Percentiles rank a stretch among this genome's conserved stretches.
phyloP scores from a whole-genome alignment of 257 asterid genomes.

The Scutellaria minor region DNA sequence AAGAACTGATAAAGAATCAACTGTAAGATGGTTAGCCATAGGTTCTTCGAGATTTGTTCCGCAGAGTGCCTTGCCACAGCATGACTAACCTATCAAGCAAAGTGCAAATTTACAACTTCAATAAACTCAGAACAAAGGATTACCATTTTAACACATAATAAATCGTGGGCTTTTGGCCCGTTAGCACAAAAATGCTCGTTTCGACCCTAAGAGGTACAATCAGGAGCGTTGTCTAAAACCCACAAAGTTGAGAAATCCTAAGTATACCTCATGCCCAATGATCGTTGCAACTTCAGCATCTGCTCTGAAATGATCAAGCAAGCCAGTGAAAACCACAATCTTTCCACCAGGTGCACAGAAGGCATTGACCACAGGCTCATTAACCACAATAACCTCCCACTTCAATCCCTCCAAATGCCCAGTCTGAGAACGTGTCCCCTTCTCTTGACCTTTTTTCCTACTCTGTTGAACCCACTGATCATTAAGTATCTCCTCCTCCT shows the following conservation, averaged over 20 bases:
- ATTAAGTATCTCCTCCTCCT: conserved; percentile 83
- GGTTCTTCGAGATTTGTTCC: conserved; percentile 78
- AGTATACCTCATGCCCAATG: conserved; percentile 81
- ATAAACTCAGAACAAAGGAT: conserved; percentile 16
- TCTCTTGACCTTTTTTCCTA: conserved; percentile 69
- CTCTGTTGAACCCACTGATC: conserved; percentile 84
- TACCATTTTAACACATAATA: background rate
- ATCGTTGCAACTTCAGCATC: conserved; percentile 91
- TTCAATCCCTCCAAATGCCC: conserved; percentile 78
- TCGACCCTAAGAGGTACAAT: no score
- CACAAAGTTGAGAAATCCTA: background rate
- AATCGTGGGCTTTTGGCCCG: no score
- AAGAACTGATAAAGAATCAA: conserved; percentile 79
- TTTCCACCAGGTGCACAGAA: conserved; percentile 93
- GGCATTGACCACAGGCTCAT: conserved; percentile 78
- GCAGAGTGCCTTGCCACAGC: conserved; percentile 93
- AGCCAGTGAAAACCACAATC: conserved; percentile 91
- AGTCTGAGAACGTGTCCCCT: conserved; percentile 57
- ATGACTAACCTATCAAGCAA: conserved; percentile 76
- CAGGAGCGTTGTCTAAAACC: no score
- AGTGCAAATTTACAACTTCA: conserved; percentile 19
- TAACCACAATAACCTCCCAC: conserved; percentile 90
- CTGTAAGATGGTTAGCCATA: conserved; percentile 83
- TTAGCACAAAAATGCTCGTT: no score
- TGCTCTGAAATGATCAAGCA: conserved; percentile 76